Evolutionary conservation across 768 basidiomycete genomes (phyloP).

Genomic region (Favolaschia claudopus): DNA sequence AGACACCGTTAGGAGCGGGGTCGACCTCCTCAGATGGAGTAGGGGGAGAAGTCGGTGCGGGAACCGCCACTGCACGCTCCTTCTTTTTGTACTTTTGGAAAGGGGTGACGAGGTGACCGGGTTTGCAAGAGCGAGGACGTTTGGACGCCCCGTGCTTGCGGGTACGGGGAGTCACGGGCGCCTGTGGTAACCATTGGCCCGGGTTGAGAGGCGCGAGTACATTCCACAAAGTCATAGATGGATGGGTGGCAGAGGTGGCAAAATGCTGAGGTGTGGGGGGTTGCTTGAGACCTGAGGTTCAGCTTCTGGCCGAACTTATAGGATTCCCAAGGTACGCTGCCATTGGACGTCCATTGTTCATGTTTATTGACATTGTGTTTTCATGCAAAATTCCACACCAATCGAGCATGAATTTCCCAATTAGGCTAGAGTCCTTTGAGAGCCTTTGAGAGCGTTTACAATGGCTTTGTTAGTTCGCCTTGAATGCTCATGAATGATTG

Average conservation of each 20-base stretch:
- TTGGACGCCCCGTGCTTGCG: neutral
- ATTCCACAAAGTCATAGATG: neutral
- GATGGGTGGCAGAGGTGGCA: neutral
- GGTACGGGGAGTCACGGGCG: no score
- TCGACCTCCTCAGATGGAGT: neutral
- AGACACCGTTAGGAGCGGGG: neutral
- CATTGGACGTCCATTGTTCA: constrained; percentile 16
- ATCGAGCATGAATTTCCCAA: no score
- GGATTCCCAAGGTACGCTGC: neutral
- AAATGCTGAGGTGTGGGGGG: neutral
- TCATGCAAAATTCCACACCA: no score
- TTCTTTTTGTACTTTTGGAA: constrained; percentile 10
- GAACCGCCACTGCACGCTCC: neutral
- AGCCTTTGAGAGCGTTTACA: no score
- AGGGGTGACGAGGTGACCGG: neutral
- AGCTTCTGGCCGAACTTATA: constrained; percentile 4
- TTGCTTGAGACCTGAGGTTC: neutral
- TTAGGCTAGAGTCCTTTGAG: no score
- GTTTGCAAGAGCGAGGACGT: neutral
- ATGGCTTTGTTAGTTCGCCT: no score
- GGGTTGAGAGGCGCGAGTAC: neutral
- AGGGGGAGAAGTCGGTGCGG: neutral
- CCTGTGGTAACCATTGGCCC: neutral
- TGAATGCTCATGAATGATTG: no score
- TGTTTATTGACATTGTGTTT: no score